A percentile compares a stretch with the other conserved stretches of the same genome.
Evolutionary conservation across 1,139 yeast genomes (phyloP).

Genomic region (Suhomyces bokatorum): DNA sequence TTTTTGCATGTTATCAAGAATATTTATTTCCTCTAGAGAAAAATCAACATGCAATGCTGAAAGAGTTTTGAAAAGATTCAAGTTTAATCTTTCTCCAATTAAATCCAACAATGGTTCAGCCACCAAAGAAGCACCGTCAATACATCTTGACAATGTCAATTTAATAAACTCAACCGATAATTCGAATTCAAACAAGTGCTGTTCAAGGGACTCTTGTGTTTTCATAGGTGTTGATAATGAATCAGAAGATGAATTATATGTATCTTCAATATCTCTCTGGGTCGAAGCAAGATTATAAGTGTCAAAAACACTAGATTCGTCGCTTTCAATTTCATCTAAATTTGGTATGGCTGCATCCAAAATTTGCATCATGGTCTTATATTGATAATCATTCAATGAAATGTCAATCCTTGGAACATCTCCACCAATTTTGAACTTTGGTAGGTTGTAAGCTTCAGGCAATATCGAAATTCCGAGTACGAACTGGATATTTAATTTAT

Average conservation of each 20-base stretch:
- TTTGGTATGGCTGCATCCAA: conserved; percentile 71
- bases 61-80: conserved; percentile 61
- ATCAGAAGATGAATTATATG: not conserved
- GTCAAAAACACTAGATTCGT: conserved; percentile 36
- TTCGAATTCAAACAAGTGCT: conserved; percentile 68
- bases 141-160: conserved; percentile 67
- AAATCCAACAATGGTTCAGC: conserved; percentile 74
- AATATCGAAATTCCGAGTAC: conserved; percentile 78
- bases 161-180: conserved; percentile 66
- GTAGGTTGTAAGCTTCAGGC: conserved; percentile 74
- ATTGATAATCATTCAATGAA: conserved; percentile 83
- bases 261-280: not conserved
- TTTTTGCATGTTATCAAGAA: conserved; percentile 75
- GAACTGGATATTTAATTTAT: conserved; percentile 72
- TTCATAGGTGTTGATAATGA: not conserved
- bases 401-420: conserved; percentile 74
- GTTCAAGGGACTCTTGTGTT: conserved; percentile 27
- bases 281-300: conserved; percentile 29
- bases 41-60: conserved; percentile 68
- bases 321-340: conserved; percentile 37
- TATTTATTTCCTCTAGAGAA: conserved; percentile 59
- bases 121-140: conserved; percentile 57
- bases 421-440: conserved; percentile 74
- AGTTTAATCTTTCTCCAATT: conserved; percentile 61
- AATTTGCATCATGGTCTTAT: conserved; percentile 80